Evolutionary conservation across 176 grass and related monocot genomes (phyloP), one percentile per base, ranked within the genome.

Genomic region (Urochloa ruziziensis): DNA sequence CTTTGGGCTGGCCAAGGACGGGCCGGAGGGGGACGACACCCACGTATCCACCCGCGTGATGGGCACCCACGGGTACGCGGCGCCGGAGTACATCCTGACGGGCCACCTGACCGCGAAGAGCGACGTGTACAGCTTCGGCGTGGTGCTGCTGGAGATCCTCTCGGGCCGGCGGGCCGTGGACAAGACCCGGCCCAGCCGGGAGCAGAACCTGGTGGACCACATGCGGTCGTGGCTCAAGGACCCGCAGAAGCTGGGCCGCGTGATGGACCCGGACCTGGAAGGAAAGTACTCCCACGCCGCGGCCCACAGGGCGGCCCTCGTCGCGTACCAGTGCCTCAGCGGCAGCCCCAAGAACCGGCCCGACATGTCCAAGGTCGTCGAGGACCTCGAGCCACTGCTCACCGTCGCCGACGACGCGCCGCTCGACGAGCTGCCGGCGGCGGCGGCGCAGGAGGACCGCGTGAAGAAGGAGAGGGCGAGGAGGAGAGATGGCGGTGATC

Each of bases 101-200:
- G 94, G 94, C 1, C 94, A 94, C 84, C 86, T 97, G 34, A 91
- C 92, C 0, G 83, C 80, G 2, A 97, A 97, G 86, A 97, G 91
- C 15, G 94, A 97, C 82, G 77, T 97, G 3, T 97, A 97, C 82
- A 93, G 94, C 64, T 93, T 94, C 67, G 94, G 94, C 21, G 94
- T 97, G 5, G 87, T 97, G 87, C 73, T 94, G 48, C 86, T 97
- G 4, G 94, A 97, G 72, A 86, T 97, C 1, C 57, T 97, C 25
- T 80, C 94, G 3, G 94, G 94, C 51, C 81, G 73, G 19, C 73
- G 94, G 9, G 94, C 94, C 0, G 93, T 98, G 23, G 96, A 98
- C 62, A 95, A 92, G 89, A 81, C 46, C 3, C 70, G 89, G 18
- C 93, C 96, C 0, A 74, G 9, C 33, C 75, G 87, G 40, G 88